phyloP scores from a whole-genome alignment of 164 flowering plant species.

The Magnolia kwangsiensis region DNA sequence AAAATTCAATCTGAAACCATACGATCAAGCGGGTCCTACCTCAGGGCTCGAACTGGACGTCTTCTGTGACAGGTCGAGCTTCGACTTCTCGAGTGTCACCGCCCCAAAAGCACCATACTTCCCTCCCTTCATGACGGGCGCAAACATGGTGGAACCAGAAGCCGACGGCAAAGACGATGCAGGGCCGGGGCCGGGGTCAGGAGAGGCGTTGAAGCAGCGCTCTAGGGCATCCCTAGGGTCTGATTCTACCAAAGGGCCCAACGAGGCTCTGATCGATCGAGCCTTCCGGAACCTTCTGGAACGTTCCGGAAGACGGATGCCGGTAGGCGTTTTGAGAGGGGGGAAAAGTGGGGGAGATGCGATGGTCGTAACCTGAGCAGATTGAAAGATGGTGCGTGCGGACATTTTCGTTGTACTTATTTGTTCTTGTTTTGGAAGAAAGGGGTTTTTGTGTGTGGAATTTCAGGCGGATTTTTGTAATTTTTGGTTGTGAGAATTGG shows the following conservation, averaged over 20 bases:
- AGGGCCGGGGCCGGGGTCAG: conserved; percentile 10
- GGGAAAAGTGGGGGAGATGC: background rate
- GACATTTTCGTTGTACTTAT: background rate
- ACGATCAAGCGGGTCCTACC: conserved; percentile 35
- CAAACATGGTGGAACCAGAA: conserved; percentile 4
- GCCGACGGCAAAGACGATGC: conserved; percentile 20
- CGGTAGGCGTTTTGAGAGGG: background rate
- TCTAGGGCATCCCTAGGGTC: conserved; percentile 48
- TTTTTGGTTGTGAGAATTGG: background rate
- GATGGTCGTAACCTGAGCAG: conserved; percentile 11
- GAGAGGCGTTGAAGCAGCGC: conserved; percentile 48
- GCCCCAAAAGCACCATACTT: conserved; percentile 66
- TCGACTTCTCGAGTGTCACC: conserved; percentile 78
- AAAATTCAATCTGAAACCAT: background rate
- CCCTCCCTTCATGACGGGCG: conserved; percentile 57
- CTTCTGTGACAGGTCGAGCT: conserved; percentile 67
- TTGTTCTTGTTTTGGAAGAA: background rate
- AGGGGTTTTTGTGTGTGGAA: background rate
- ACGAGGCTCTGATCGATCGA: conserved; percentile 10
- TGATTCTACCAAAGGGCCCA: conserved; percentile 40
- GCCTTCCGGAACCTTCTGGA: conserved; percentile 17
- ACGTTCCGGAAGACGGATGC: background rate
- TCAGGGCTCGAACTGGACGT: conserved; percentile 53
- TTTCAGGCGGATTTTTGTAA: background rate
- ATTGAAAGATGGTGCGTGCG: conserved; percentile 13